Base-by-base conservation (phyloP, 2,329 filamentous ascomycete genomes). In the Beauveria sp. region DNA sequence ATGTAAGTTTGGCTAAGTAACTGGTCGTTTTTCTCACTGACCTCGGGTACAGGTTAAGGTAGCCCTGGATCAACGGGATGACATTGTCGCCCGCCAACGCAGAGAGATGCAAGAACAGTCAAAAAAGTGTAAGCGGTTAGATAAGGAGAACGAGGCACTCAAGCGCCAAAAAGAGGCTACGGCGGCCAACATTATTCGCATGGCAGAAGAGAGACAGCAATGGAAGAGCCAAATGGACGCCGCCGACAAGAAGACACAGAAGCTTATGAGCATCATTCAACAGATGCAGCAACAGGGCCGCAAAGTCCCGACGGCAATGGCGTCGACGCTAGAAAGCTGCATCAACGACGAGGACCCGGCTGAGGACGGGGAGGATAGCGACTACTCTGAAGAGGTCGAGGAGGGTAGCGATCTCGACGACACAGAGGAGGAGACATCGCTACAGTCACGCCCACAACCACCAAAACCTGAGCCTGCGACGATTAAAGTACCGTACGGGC, bases 41-140 rank as follows among this genome's bases (percentile, higher is more conserved):
- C 51, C 7, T 8, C 3, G 83, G 26, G 8, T 28, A 43, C 14
- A 61, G 58, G 58, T 43, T 9, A 61, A 55, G 24, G 43, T 22
- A 20, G 54, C 60, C 40, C 50, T 53, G 65, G 58, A 61, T 20
- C 43, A 54, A 45, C 42, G 58, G 50, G 58, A 60, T n/a, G 58
- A 61, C 8, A 50, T 61, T 34, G 30, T 47, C 30, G 51, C 30
- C 5, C 51, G 24, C 14, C 58, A 61, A 16, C 51, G 93, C 60
- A 97, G 96, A 78, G 95, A 98, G 76, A 98, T 98, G 93, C 95
- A 98, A 76, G 95, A 98, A 71, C 98, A 98, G 93, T 96, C 93
- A 1, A 97, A 97, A 79, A 98, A 98, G 79, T 96, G 93, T 6
- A 97, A 97, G 76, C 88, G 92, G 28, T 80, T 99, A 58, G 95